Evolutionary conservation across 345 rosid species (phyloP).

Genomic region (Populus simonii): DNA sequence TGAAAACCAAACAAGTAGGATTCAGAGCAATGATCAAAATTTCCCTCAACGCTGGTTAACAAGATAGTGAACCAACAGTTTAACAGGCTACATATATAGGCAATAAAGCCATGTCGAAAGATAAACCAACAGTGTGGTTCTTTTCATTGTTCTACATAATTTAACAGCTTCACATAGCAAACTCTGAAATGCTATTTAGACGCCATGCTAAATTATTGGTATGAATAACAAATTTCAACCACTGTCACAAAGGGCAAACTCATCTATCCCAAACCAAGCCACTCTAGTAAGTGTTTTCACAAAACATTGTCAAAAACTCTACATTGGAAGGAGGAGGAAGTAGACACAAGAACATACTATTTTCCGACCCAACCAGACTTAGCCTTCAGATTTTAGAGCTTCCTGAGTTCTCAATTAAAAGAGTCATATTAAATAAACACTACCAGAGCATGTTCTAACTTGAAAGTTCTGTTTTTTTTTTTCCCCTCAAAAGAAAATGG

Average conservation of each 20-base stretch:
- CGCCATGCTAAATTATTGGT: neutral
- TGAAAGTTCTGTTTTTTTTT: neutral
- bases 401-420: neutral
- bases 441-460: neutral
- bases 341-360: neutral
- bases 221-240: neutral
- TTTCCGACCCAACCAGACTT: neutral
- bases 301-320: neutral
- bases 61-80: neutral
- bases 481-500: neutral
- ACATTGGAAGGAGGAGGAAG: neutral
- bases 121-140: neutral
- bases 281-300: neutral
- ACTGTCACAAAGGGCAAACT: neutral
- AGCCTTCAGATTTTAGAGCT: neutral
- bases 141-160: neutral
- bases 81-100: neutral
- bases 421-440: neutral
- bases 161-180: neutral
- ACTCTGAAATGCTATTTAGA: neutral
- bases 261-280: neutral
- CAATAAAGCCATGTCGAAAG: neutral
- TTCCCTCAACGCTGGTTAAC: neutral
- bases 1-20: slow-evolving; percentile 27
- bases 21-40: neutral